A percentile compares a stretch with the other conserved stretches of the same genome.
These are phyloP conservation scores for Pugionium cornutum DNA, from an alignment of 345 rosid species.

Conservation along the genomic window DNA sequence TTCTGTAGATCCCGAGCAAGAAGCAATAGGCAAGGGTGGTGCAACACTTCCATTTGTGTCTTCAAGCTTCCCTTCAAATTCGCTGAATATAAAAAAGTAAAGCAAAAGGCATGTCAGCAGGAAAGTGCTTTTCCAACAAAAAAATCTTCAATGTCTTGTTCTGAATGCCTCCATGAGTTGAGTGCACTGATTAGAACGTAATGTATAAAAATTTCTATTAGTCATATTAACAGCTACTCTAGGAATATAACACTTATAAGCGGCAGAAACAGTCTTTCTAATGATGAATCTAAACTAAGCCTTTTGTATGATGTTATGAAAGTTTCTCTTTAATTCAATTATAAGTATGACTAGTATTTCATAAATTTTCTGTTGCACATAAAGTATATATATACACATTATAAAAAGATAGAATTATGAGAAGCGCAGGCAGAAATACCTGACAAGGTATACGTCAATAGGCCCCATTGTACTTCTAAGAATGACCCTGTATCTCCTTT, in stretches of 20 bases:
- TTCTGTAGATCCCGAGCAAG: constrained; percentile 62
- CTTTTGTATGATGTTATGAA: background rate
- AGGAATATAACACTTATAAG: background rate
- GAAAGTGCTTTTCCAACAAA: background rate
- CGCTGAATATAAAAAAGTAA: constrained; percentile 48
- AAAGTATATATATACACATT: background rate
- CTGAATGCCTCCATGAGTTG: constrained; percentile 5
- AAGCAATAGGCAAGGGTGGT: constrained; percentile 53
- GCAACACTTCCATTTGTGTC: constrained; percentile 64
- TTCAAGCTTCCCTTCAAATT: constrained; percentile 88
- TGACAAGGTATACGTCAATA: constrained; percentile 92
- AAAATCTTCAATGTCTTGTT: background rate
- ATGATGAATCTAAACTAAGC: background rate
- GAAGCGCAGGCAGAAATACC: constrained; percentile 46
- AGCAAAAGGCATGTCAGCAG: constrained; percentile 14
- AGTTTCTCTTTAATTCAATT: background rate
- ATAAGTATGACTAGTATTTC: background rate
- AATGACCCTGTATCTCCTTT: constrained; percentile 90
- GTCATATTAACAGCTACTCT: constrained; percentile 3
- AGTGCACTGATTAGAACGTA: background rate
- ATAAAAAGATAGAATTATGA: background rate
- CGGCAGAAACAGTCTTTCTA: too few relatives aligned
- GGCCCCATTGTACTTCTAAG: constrained; percentile 97
- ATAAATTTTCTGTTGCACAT: background rate
- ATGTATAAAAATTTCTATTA: background rate